Percentiles rank a stretch among this genome's conserved stretches.
phyloP scores from a whole-genome alignment of 352 stramenopile species.

The Pilasporangium apinafurcum region DNA sequence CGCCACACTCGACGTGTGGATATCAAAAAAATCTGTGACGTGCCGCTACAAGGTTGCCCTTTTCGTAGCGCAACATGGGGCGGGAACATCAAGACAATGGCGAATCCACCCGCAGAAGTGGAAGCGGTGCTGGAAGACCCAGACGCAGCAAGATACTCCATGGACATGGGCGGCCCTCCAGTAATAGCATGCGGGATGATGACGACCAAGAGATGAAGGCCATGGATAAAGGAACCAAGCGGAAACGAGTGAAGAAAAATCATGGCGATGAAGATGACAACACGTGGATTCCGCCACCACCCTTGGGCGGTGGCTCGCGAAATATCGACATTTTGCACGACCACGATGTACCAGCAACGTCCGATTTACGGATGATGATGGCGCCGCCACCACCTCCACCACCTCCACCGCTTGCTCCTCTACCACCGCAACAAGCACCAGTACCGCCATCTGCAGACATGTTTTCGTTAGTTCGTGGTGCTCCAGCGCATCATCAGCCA shows the following conservation, averaged over 20 bases:
- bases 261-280: constrained; percentile 20
- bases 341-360: constrained; percentile 1
- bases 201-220: constrained; percentile 3
- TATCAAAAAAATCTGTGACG: background rate
- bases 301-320: no score
- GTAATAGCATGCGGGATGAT: background rate
- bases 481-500: constrained; percentile 10
- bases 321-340: no score
- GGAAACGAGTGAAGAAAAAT: constrained; percentile 47
- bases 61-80: background rate
- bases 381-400: background rate
- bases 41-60: background rate
- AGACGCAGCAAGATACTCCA: no score
- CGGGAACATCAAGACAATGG: background rate
- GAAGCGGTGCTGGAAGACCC: no score
- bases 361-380: no score
- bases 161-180: no score
- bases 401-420: background rate
- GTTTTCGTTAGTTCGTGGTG: background rate
- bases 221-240: no score
- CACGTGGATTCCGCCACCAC: no score
- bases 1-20: no score
- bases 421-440: constrained; percentile 5
- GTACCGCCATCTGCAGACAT: constrained; percentile 7
- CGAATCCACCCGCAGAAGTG: constrained; percentile 12